These are phyloP conservation scores for Fusarium sp. DNA, from an alignment of 2,329 filamentous ascomycete species.

Conservation along the genomic window DNA sequence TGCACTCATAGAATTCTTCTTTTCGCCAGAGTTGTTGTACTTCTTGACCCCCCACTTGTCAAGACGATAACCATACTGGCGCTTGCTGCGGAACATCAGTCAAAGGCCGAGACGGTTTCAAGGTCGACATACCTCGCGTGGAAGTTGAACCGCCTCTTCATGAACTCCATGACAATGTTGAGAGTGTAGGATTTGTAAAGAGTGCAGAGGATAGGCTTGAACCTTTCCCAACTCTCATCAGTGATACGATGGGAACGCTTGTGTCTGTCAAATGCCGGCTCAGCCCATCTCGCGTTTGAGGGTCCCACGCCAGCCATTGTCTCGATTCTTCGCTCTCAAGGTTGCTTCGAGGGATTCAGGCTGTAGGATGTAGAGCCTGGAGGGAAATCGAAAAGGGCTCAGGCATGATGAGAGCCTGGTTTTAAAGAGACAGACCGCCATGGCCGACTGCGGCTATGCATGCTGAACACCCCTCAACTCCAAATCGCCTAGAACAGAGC, in stretches of 20 bases:
- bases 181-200: slow-evolving; percentile 40
- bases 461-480: slow-evolving; percentile 7
- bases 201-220: slow-evolving; percentile 33
- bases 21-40: slow-evolving; percentile 40
- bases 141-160: slow-evolving; percentile 32
- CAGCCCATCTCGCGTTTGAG: slow-evolving; percentile 13
- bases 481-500: slow-evolving; percentile 26
- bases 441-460: slow-evolving; percentile 6
- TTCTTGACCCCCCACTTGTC: slow-evolving; percentile 45
- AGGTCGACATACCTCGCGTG: slow-evolving; percentile 32
- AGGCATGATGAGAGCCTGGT: slow-evolving; percentile 2
- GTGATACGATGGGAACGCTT: slow-evolving; percentile 40
- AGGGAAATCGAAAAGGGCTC: neutral
- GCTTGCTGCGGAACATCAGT: slow-evolving; percentile 40
- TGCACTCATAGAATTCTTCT: slow-evolving; percentile 11
- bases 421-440: slow-evolving; percentile 19
- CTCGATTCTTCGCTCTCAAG: neutral
- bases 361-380: neutral
- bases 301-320: slow-evolving; percentile 23
- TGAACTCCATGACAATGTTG: slow-evolving; percentile 33
- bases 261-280: slow-evolving; percentile 6
- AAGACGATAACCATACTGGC: slow-evolving; percentile 48
- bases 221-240: slow-evolving; percentile 37
- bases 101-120: neutral
- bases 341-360: neutral